Percentiles rank a stretch among this genome's conserved stretches.
Conservation (phyloP, 164 flowering plant genomes). For the Chloranthus sessilifolius region DNA sequence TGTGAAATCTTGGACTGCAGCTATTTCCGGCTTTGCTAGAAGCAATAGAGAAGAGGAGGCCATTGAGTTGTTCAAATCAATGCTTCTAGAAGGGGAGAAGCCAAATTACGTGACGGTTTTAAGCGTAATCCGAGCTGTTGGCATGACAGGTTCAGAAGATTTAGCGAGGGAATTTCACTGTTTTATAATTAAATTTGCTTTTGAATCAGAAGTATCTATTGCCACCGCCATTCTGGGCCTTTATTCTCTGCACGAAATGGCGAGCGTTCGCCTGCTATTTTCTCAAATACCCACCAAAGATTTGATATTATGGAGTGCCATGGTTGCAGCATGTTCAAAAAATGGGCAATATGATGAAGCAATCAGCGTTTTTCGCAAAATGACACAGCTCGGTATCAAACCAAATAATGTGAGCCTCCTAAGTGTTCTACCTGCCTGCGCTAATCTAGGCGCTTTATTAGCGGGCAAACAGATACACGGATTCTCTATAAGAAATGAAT, state of each 20-base stretch:
- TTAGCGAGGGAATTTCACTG: constrained; percentile 30
- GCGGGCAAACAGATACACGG: constrained; percentile 56
- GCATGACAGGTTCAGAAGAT: constrained; percentile 10
- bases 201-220: constrained; percentile 32
- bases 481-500: constrained; percentile 25
- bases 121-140: constrained; percentile 30
- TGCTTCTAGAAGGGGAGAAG: constrained; percentile 29
- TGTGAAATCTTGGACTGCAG: constrained; percentile 11
- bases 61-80: constrained; percentile 31
- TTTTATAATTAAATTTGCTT: constrained; percentile 37
- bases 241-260: constrained; percentile 31
- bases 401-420: constrained; percentile 47
- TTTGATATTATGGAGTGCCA: constrained; percentile 54
- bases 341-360: constrained; percentile 33
- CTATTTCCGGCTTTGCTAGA: constrained; percentile 30
- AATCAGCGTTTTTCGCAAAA: constrained; percentile 29
- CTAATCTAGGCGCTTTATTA: constrained; percentile 31
- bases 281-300: constrained; percentile 31
- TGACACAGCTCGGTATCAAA: constrained; percentile 34
- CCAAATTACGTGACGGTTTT: constrained; percentile 41
- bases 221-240: constrained; percentile 40
- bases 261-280: constrained; percentile 28
- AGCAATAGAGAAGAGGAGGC: constrained; percentile 24
- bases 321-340: constrained; percentile 39
- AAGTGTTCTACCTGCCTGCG: constrained; percentile 51